Conservation (phyloP, 2,329 filamentous ascomycete genomes). For the Dactylellina sp. region DNA sequence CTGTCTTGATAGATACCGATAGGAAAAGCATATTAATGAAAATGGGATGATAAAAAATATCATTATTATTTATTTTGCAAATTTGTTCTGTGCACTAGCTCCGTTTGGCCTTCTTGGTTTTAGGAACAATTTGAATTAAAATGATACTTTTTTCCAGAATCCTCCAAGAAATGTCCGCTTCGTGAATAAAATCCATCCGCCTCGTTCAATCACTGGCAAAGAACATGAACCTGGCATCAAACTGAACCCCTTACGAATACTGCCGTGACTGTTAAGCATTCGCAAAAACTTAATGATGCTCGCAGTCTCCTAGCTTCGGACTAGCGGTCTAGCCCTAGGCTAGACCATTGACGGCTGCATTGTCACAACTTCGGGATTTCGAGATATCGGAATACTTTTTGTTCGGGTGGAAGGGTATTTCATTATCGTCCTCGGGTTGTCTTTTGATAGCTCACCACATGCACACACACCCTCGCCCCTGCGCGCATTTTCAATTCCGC, state of each 20-base stretch:
- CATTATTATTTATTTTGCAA: slow-evolving; percentile 8
- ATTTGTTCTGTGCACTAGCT: slow-evolving; percentile 18
- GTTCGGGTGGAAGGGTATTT: not conserved
- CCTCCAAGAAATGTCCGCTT: not conserved
- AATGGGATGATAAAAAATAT: slow-evolving; percentile 52
- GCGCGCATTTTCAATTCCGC: too few species aligned
- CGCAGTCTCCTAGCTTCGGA: too few species aligned
- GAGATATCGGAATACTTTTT: not conserved
- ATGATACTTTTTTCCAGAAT: not conserved
- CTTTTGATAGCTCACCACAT: too few species aligned
- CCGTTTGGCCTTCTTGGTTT: not conserved
- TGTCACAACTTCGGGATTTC: not conserved
- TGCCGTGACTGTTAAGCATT: too few species aligned
- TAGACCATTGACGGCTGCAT: not conserved
- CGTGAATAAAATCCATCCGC: not conserved
- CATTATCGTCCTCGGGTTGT: not conserved
- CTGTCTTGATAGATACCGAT: slow-evolving; percentile 51
- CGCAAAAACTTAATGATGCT: too few species aligned
- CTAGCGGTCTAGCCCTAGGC: not conserved
- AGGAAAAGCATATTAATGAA: slow-evolving; percentile 39
- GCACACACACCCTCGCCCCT: too few species aligned
- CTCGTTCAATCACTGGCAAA: not conserved
- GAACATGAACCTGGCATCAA: too few species aligned
- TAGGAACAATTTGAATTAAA: slow-evolving; percentile 16
- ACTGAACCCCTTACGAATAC: too few species aligned